These are phyloP conservation scores for Aspergillus heteromorphus DNA, from an alignment of 495 filamentous ascomycete species.

Conservation along the genomic window DNA sequence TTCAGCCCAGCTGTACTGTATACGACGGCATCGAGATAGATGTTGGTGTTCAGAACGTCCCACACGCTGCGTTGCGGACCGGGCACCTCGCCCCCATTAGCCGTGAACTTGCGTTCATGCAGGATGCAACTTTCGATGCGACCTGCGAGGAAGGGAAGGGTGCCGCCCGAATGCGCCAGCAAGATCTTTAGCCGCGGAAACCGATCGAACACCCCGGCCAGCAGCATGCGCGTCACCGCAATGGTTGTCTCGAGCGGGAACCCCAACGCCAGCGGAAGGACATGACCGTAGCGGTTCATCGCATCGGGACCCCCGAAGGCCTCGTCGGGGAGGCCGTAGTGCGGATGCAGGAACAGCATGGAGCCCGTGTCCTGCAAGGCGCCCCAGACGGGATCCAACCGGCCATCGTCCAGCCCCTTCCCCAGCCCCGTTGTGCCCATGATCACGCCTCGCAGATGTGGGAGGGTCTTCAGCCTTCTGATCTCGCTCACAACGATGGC, in stretches of 20 bases:
- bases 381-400: conserved; percentile 62
- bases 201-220: conserved; percentile 78
- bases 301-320: conserved; percentile 62
- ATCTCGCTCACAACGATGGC: conserved; percentile 59
- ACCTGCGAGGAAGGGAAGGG: conserved; percentile 83
- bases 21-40: conserved; percentile 85
- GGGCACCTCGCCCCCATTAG: conserved; percentile 40
- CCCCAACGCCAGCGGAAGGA: conserved; percentile 78
- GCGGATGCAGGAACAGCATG: conserved; percentile 83
- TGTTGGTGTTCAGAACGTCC: conserved; percentile 79
- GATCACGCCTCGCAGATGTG: conserved; percentile 75
- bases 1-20: conserved; percentile 71
- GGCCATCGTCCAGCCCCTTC: conserved; percentile 72
- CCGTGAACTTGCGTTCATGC: conserved; percentile 70
- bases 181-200: conserved; percentile 67
- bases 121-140: conserved; percentile 81
- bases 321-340: conserved; percentile 77
- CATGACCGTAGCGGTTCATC: conserved; percentile 71
- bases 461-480: conserved; percentile 49
- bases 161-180: conserved; percentile 83
- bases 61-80: conserved; percentile 57
- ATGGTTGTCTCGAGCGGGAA: conserved; percentile 96
- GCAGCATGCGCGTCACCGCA: conserved; percentile 78
- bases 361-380: conserved; percentile 58
- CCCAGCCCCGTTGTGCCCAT: conserved; percentile 84